Evolutionary conservation across 768 basidiomycete genomes (phyloP), one percentile per base, ranked within the genome.

Genomic region (Auriscalpium microsporum): DNA sequence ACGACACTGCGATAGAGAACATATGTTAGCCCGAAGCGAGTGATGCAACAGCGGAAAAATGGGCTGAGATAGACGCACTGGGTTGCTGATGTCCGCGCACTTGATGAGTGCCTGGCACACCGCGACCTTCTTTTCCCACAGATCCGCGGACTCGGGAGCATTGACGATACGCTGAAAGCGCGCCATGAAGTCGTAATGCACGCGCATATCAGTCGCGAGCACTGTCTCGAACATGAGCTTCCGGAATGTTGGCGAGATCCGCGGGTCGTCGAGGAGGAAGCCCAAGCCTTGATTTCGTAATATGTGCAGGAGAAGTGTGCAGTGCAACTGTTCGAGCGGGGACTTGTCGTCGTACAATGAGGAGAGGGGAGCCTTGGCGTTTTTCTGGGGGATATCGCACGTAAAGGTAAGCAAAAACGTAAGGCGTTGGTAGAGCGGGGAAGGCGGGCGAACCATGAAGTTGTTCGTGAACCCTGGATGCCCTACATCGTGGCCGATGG

Each of bases 71-170:
- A 36, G 13, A 81, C 94, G 61, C 67, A 96, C 94, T 14, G 96
- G 95, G 68, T 99, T 99, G 67, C 91, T 94, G 65, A 99, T 98
- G 72, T 99, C 96, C 16, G 95, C 94, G 65, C 94, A 96, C 71
- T 99, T 98, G 68, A 99, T 84, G 51, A 99, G 72, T 3, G 89
- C 88, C 64, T 97, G 93, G 66, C 91, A 95, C 21, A 93, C 69
- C 52, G 95, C 70, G 23, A 88, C 74, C 62, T 87, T 78, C 60
- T 71, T 65, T 51, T 72, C 64, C 55, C 63, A 71, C 45, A 79
- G 63, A 10, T 76, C 65, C 16, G 63, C 66, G 19, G 69, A 69
- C 11, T 67, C 61, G 19, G 76, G 78, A 28, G 28, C 28, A 3
- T 68, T 64, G 40, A 86, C 69, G 23, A 84, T 64, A 8, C 66